A percentile compares a stretch with the other conserved stretches of the same genome.
Evolutionary conservation across 2,329 filamentous ascomycete species (phyloP).

Genomic region (Penicillium palitans): DNA sequence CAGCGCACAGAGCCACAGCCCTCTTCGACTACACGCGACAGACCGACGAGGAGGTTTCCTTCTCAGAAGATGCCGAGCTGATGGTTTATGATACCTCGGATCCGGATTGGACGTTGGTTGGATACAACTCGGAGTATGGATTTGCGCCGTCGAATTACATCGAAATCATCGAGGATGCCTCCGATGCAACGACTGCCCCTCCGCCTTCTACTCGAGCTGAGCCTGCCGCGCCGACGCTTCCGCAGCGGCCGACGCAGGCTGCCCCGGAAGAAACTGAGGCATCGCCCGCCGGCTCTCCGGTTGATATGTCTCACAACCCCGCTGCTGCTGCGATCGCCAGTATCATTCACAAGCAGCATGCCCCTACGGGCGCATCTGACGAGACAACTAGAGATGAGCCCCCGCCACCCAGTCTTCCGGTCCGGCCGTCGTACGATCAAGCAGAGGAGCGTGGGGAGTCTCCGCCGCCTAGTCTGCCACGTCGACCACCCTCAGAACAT

Average conservation of each 20-base stretch:
- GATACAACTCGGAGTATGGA: slow-evolving; percentile 79
- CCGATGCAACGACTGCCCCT: slow-evolving; percentile 48
- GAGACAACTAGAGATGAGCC: slow-evolving; percentile 33
- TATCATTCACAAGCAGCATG: slow-evolving; percentile 45
- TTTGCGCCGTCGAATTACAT: slow-evolving; percentile 98
- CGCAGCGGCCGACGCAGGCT: slow-evolving; percentile 29
- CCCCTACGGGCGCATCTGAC: slow-evolving; percentile 29
- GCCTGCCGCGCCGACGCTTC: slow-evolving; percentile 44
- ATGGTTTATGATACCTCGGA: slow-evolving; percentile 87
- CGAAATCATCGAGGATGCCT: slow-evolving; percentile 60
- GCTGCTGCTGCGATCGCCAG: slow-evolving; percentile 58
- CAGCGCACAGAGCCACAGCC: slow-evolving; percentile 74
- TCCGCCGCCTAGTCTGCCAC: slow-evolving; percentile 56
- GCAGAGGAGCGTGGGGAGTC: slow-evolving; percentile 53
- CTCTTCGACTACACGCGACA: slow-evolving; percentile 97
- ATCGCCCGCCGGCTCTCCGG: slow-evolving; percentile 36
- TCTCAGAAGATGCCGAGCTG: slow-evolving; percentile 81
- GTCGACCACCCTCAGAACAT: slow-evolving; percentile 59
- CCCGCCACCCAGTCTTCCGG: slow-evolving; percentile 35
- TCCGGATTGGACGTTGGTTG: slow-evolving; percentile 94
- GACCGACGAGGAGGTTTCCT: slow-evolving; percentile 96
- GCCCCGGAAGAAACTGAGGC: slow-evolving; percentile 27
- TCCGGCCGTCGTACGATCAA: slow-evolving; percentile 63
- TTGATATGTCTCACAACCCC: slow-evolving; percentile 52
- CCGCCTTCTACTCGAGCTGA: slow-evolving; percentile 30